phyloP scores from a whole-genome alignment of 306 rosid genomes.

The Vicia sativa region DNA sequence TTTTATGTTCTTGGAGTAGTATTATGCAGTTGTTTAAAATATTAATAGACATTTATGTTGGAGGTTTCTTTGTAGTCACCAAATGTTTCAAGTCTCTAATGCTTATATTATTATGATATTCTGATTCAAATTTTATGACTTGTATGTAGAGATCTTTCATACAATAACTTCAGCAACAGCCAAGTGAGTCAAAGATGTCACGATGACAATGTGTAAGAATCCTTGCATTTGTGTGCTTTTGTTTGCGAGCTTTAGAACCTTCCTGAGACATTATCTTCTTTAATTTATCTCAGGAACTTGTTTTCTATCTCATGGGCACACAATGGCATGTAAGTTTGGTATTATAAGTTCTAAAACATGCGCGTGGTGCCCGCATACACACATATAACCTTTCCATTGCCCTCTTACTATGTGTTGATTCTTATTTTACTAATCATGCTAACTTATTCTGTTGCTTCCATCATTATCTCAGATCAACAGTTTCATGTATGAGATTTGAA shows the following conservation, averaged over 20 bases:
- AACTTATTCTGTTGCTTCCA: conserved; percentile 24
- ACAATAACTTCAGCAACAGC: conserved; percentile 51
- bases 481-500: conserved; percentile 44
- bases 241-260: neutral
- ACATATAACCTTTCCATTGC: neutral
- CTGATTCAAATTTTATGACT: conserved; percentile 36
- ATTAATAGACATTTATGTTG: conserved; percentile 19
- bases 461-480: conserved; percentile 46
- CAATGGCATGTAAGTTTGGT: conserved; percentile 42
- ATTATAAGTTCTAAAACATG: neutral
- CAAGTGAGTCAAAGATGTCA: conserved; percentile 38
- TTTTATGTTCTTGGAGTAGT: neutral
- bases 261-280: conserved; percentile 20
- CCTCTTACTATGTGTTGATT: neutral
- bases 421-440: conserved; percentile 11
- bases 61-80: conserved; percentile 8
- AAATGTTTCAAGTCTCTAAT: conserved; percentile 4
- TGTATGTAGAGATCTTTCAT: conserved; percentile 67
- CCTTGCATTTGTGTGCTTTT: conserved; percentile 4
- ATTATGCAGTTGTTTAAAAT: conserved; percentile 1
- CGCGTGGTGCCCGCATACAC: neutral
- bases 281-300: conserved; percentile 40
- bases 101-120: conserved; percentile 4
- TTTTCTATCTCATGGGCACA: conserved; percentile 32
- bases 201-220: conserved; percentile 49